A percentile compares a stretch with the other conserved stretches of the same genome.
Conservation (phyloP, 371 early-diverging fungal species). For the Syncephalastrum monosporum region DNA sequence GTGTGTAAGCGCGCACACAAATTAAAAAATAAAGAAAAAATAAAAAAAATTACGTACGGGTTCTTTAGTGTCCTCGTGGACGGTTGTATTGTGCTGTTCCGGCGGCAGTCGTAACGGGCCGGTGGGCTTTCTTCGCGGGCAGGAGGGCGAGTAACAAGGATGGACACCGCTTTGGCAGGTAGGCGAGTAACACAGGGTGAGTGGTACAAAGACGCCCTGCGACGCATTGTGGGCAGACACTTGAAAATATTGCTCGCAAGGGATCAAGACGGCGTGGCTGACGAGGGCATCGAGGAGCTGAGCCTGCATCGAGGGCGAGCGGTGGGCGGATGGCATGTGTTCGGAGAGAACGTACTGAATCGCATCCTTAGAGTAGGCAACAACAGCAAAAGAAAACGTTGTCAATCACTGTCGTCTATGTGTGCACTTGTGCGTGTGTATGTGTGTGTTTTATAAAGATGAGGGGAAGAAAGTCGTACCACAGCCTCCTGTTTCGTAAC, state of each 20-base stretch:
- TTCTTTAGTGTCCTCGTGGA: constrained; percentile 5
- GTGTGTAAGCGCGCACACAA: background rate
- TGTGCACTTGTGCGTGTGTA: constrained; percentile 3
- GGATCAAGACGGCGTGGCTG: constrained; percentile 4
- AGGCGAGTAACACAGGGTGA: constrained; percentile 35
- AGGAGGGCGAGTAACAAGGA: constrained; percentile 33
- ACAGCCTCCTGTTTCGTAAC: constrained; percentile 30
- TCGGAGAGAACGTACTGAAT: constrained; percentile 27
- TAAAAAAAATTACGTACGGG: background rate
- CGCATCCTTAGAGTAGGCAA: constrained; percentile 15
- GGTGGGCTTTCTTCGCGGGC: constrained; percentile 15
- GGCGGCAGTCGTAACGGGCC: constrained; percentile 4
- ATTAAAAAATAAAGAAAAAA: constrained; percentile 8
- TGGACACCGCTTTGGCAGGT: constrained; percentile 16
- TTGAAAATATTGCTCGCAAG: constrained; percentile 8
- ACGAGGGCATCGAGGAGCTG: constrained; percentile 26
- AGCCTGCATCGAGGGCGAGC: background rate
- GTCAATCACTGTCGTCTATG: too few relatives aligned
- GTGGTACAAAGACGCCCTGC: constrained; percentile 27
- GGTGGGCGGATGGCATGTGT: constrained; percentile 8
- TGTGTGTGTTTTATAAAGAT: constrained; percentile 1
- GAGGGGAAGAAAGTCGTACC: constrained; percentile 15
- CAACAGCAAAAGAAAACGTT: too few relatives aligned
- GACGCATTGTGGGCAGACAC: constrained; percentile 2
- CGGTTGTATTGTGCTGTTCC: constrained; percentile 1